These are phyloP conservation scores for Solanum chacoense DNA, from an alignment of 305 asterid species.

Conservation along the genomic window DNA sequence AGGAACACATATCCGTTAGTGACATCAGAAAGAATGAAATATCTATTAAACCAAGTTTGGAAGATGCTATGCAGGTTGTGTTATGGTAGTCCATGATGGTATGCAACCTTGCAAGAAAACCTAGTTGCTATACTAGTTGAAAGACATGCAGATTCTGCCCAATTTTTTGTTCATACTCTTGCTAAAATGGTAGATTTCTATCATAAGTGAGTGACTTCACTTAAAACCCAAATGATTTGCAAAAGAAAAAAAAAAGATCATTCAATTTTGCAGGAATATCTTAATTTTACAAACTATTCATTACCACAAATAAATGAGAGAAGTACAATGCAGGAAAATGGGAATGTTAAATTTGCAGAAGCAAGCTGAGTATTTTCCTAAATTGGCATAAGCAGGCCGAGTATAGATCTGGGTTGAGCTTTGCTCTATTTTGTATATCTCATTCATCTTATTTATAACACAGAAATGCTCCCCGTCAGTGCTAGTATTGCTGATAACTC, in stretches of 20 bases:
- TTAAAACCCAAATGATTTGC: not conserved
- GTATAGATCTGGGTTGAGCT: not conserved
- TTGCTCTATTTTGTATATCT: slow-evolving; percentile 1
- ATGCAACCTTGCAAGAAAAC: not conserved
- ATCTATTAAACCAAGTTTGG: not conserved
- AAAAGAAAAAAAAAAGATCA: not conserved
- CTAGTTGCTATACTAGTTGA: not conserved
- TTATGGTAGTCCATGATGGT: not conserved
- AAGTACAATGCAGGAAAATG: not conserved
- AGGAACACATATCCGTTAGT: not conserved
- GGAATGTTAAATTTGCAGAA: not conserved
- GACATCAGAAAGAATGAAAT: not conserved
- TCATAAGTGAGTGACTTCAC: not conserved
- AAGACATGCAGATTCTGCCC: not conserved
- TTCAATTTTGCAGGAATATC: not conserved
- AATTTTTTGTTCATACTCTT: not conserved
- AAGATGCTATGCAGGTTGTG: not conserved
- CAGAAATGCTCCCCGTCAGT: slow-evolving; percentile 56
- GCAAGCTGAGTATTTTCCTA: too few relatives aligned
- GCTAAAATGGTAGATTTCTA: not conserved
- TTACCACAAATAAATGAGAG: not conserved
- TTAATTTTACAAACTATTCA: not conserved
- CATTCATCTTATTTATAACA: slow-evolving; percentile 7
- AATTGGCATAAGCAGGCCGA: not conserved
- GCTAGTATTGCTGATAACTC: slow-evolving; percentile 63